A percentile compares a stretch with the other conserved stretches of the same genome.
Evolutionary conservation across 495 filamentous ascomycete species (phyloP).

Genomic region (Hypoxylon perforatum): DNA sequence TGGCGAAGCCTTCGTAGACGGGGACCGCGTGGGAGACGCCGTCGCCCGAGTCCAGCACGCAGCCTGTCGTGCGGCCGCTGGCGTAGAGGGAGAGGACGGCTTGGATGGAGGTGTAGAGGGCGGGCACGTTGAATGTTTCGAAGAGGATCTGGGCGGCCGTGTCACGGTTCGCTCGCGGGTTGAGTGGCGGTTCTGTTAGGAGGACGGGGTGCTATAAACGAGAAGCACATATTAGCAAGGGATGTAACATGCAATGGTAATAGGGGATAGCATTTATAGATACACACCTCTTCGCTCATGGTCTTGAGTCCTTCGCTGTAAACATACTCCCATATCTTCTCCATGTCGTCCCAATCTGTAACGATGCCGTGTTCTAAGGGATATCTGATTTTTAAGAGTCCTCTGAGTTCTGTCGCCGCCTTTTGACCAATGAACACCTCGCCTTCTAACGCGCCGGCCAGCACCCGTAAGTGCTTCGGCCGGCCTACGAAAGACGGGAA

Average conservation of each 20-base stretch:
- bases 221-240: conserved; percentile 30
- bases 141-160: conserved; percentile 98
- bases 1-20: conserved; percentile 97
- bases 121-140: conserved; percentile 98
- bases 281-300: conserved; percentile 86
- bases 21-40: conserved; percentile 98
- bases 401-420: conserved; percentile 88
- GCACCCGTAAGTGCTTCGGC: conserved; percentile 94
- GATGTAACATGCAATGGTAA: background rate
- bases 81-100: conserved; percentile 96
- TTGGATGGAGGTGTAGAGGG: conserved; percentile 96
- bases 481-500: conserved; percentile 98
- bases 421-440: conserved; percentile 96
- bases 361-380: conserved; percentile 98
- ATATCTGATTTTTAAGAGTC: conserved; percentile 93
- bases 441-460: conserved; percentile 95
- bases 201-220: conserved; percentile 84
- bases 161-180: conserved; percentile 95
- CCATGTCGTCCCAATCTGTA: conserved; percentile 99
- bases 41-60: conserved; percentile 95
- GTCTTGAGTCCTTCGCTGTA: conserved; percentile 83
- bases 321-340: conserved; percentile 92
- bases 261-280: conserved; percentile 34
- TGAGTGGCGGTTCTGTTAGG: conserved; percentile 95
- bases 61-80: conserved; percentile 94